Evolutionary conservation across 2,329 filamentous ascomycete genomes (phyloP), one percentile per base, ranked within the genome.

Genomic region (Claviceps spartinae): DNA sequence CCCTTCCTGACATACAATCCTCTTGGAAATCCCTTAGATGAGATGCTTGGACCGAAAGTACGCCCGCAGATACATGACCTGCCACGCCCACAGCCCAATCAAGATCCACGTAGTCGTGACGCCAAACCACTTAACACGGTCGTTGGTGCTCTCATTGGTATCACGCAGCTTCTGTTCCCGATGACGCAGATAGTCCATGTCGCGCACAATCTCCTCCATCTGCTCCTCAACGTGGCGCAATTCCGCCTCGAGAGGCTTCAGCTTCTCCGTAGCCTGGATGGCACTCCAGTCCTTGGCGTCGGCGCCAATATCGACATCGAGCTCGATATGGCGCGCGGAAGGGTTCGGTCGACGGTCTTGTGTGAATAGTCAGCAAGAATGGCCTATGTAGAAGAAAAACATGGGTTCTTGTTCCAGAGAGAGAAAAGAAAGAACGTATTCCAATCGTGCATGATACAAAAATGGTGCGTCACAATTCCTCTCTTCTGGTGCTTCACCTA

Each of bases 121-220:
- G 48, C 91, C 91, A 71, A 98, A 98, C 89, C 88, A 97, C 77
- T 97, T 98, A 64, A 98, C 93, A 54, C 93, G 82, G 72, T 86
- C 93, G 73, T 98, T 98, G 59, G 93, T 98, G 77, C 91, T 97
- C 83, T 98, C 93, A 71, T 98, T 98, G 61, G 93, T 98, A 73
- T 98, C 91, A 67, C 93, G 79, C 62, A 98, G 79, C 76, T 88
- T 95, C 79, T 95, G 89, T 77, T 98, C 93, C 62, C 93, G 81
- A 41, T 70, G 63, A 59, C 93, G 81, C 62, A 98, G 80, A 72
- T 97, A 98, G 58, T 97, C 91, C 91, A 98, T 95, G 77, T 97
- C 91, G 57, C 71, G 71, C 48, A 96, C 91, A 57, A 97, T 82
- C 73, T 97, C 91, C 58, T 76, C 77, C 41, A 95, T 86, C 65